A percentile compares a stretch with the other conserved stretches of the same genome.
Conservation (phyloP, 2,329 filamentous ascomycete genomes). For the Penicillium sp. region DNA sequence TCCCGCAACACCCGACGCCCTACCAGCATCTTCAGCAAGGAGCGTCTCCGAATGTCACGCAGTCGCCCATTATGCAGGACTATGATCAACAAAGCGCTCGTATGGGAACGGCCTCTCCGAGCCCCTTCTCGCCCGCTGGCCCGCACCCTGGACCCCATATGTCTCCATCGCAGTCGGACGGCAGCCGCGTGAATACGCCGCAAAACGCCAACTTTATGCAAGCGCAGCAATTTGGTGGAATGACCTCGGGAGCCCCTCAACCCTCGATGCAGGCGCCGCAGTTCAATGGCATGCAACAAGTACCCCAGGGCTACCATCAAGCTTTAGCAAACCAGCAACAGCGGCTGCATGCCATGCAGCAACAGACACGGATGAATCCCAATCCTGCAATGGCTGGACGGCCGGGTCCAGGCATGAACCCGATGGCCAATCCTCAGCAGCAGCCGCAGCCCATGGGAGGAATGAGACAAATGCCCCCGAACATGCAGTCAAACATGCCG, state of each 20-base stretch:
- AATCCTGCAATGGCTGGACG: slow-evolving; percentile 40
- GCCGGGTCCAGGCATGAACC: slow-evolving; percentile 38
- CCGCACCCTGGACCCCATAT: slow-evolving; percentile 66
- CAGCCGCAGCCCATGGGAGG: slow-evolving; percentile 41
- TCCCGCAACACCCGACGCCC: slow-evolving; percentile 60
- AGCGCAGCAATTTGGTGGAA: slow-evolving; percentile 44
- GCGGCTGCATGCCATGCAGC: slow-evolving; percentile 76
- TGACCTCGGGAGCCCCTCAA: slow-evolving; percentile 43
- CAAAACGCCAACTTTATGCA: slow-evolving; percentile 71
- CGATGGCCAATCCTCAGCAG: slow-evolving; percentile 41
- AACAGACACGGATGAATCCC: slow-evolving; percentile 63
- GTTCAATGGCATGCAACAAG: slow-evolving; percentile 50
- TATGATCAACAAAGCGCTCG: slow-evolving; percentile 66
- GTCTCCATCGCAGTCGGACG: slow-evolving; percentile 74
- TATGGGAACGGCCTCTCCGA: slow-evolving; percentile 88
- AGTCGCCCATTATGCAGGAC: slow-evolving; percentile 86
- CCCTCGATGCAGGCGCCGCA: slow-evolving; percentile 44
- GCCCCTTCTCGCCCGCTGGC: slow-evolving; percentile 77
- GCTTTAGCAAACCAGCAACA: slow-evolving; percentile 70
- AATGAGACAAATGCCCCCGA: slow-evolving; percentile 52
- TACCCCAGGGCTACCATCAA: slow-evolving; percentile 53
- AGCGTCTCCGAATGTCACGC: slow-evolving; percentile 78
- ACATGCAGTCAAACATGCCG: slow-evolving; percentile 44
- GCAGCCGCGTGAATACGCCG: slow-evolving; percentile 64
- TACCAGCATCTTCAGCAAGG: slow-evolving; percentile 83